Base-by-base conservation (phyloP, 805 yeast genomes). In the Kodamaea lidongshanica region DNA sequence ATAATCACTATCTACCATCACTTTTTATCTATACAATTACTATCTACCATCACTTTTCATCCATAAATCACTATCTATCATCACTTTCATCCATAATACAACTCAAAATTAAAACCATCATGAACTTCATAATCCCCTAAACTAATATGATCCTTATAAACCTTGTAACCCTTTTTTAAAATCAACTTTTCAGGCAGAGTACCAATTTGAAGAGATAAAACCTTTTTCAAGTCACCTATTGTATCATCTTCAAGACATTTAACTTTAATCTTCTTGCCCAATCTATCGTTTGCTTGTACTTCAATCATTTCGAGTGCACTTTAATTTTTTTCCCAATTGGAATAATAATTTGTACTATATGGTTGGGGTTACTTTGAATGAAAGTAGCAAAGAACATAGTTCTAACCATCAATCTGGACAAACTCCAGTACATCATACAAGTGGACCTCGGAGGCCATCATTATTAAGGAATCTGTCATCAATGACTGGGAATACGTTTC, bases 61-160 rank as follows among this genome's bases (percentile, higher is more conserved):
- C 17, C 28, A 11, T 22, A 6, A 17, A 14, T 5, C 29, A 10
- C 12, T 16, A 12, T n/a, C 22, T 11, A 10, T 13, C 13, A 13
- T 22, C n/a, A n/a, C n/a, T n/a, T n/a, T 14, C 47, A 80, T 15
- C 77, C 61, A 49, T 82, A 82, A 46, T 85, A 92, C 52, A 89
- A 59, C 57, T 89, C 98, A 41, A 89, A 56, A 54, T 79, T 85
- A 38, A 82, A 79, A 7, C 95, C 94, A 52, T 87, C 79, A 48
- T 87, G 95, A 12, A 89, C 77, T 53, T 89, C 98, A 50, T 92
- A 89, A 54, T 89, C 98, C n/a, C 81, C 95, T 25, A 89, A 63
- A 1, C 88, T 70, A 33, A 89, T 89, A 51, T 88, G 96, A 48
- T 89, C 92, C 50, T 92, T 92, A 53, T 74, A 77, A 0, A 83